Conservation (phyloP, 352 stramenopile species). For the Globisporangium heterothallicum region DNA sequence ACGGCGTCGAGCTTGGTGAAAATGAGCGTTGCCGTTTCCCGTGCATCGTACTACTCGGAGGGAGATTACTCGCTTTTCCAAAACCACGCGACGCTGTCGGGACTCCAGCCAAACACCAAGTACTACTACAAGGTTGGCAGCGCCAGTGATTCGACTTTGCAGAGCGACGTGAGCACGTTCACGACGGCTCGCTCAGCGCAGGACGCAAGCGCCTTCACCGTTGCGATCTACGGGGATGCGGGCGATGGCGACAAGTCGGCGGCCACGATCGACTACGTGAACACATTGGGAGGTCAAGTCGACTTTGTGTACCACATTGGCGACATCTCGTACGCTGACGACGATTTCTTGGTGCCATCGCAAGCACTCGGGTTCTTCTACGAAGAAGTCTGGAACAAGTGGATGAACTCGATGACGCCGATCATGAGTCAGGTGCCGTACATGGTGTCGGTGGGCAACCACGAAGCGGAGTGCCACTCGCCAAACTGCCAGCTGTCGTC, state of each 20-base stretch:
- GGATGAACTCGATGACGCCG: slow-evolving; percentile 61
- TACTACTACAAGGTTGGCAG: slow-evolving; percentile 55
- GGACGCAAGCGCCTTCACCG: slow-evolving; percentile 34
- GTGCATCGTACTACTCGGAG: slow-evolving; percentile 43
- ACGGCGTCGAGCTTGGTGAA: slow-evolving; percentile 18
- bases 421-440: slow-evolving; percentile 63
- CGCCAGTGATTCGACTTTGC: slow-evolving; percentile 15
- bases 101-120: slow-evolving; percentile 24
- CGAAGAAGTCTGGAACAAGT: slow-evolving; percentile 85
- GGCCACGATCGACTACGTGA: slow-evolving; percentile 33
- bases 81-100: slow-evolving; percentile 28
- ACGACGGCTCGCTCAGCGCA: slow-evolving; percentile 20
- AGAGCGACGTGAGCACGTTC: slow-evolving; percentile 29
- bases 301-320: slow-evolving; percentile 74
- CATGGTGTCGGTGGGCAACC: slow-evolving; percentile 84
- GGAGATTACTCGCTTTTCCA: slow-evolving; percentile 38
- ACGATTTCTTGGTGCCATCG: slow-evolving; percentile 19
- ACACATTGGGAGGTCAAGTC: slow-evolving; percentile 24
- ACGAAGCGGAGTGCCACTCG: slow-evolving; percentile 86
- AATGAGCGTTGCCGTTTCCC: slow-evolving; percentile 17
- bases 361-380: slow-evolving; percentile 70
- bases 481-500: slow-evolving; percentile 43
- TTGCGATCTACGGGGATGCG: slow-evolving; percentile 53
- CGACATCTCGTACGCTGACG: slow-evolving; percentile 53
- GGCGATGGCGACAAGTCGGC: slow-evolving; percentile 37